Base-by-base conservation (phyloP, 306 rosid species). In the Fragaria vesca region DNA sequence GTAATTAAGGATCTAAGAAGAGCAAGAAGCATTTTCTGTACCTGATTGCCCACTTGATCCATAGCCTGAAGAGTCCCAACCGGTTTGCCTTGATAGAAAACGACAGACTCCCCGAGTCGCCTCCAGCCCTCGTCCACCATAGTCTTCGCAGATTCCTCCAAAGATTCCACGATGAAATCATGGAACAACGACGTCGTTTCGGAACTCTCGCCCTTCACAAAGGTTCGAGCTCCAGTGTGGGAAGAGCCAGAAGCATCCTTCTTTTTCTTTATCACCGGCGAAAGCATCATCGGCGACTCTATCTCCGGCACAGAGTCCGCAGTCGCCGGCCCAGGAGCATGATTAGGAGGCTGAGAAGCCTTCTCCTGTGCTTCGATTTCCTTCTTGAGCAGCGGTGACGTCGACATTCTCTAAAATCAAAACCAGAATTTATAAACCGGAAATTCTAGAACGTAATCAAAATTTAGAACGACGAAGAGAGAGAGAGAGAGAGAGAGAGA, bases 41-140 rank as follows among this genome's bases (percentile, higher is more conserved):
- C 84, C 76, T 81, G 80, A 75, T 81, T 75, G 66, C 84, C 13
- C 11, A 34, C 58, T 15, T 80, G 80, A 81, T 80, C 83, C 75
- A 58, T 52, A 46, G 83, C 83, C 3, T 80, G 76, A 20, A 80
- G 76, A 55, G 80, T 75, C 5, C 84, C 84, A 28, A 81, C 80
- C 1, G 76, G 76, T 17, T 81, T 48, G 78, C 76, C 72, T 38
- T 38, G 11, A 71, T 45, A 75, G 72, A 42, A 60, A 11, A 81
- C 83, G 54, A 12, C 36, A 0, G 84, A 69, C 55, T 69, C 45
- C 43, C 60, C 21, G 34, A 81, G 80, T 40, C 65, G 24, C 71
- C 75, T 76, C 83, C 83, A 81, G n/a, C 80, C 83, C 68, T 75
- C 83, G 16, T 58, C 72, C 66, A 69, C 62, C 84, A 80, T 80